Percentiles rank a stretch among this genome's conserved stretches.
phyloP scores from a whole-genome alignment of 2,329 filamentous ascomycete species.

The Whalleya microplaca region DNA sequence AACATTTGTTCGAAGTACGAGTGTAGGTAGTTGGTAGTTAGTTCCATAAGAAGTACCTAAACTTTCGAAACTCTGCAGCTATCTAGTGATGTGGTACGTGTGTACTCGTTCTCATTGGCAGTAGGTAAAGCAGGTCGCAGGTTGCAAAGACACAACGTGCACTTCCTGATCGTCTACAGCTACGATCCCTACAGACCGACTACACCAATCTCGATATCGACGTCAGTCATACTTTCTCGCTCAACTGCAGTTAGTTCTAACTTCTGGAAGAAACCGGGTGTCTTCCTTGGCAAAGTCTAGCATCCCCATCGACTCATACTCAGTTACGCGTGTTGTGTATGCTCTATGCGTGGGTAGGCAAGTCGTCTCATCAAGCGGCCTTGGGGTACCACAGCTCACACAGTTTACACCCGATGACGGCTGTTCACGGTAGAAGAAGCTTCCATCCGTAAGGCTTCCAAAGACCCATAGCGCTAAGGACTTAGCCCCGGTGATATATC shows the following conservation, averaged over 20 bases:
- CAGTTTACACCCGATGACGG: constrained; percentile 16
- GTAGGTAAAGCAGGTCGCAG: not conserved
- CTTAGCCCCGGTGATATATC: constrained; percentile 21
- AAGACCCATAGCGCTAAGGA: constrained; percentile 16
- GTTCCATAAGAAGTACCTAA: not conserved
- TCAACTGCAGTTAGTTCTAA: not conserved
- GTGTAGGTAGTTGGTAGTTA: not conserved
- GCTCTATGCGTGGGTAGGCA: not conserved
- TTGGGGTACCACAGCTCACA: constrained; percentile 8
- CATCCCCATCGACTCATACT: not conserved
- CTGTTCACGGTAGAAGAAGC: constrained; percentile 19
- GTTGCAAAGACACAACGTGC: not conserved
- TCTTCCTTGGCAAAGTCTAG: not conserved
- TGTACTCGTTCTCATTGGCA: not conserved
- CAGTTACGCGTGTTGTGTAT: no score
- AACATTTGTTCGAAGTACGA: not conserved
- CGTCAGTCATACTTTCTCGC: not conserved
- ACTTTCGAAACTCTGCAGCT: not conserved
- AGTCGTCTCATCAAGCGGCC: not conserved
- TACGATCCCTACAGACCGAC: not conserved
- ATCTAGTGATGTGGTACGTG: not conserved
- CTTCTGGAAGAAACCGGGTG: not conserved
- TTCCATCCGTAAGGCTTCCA: constrained; percentile 22
- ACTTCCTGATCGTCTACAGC: not conserved
- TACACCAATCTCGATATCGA: not conserved